Evolutionary conservation across 306 rosid species (phyloP).

Genomic region (Lagenaria siceraria): DNA sequence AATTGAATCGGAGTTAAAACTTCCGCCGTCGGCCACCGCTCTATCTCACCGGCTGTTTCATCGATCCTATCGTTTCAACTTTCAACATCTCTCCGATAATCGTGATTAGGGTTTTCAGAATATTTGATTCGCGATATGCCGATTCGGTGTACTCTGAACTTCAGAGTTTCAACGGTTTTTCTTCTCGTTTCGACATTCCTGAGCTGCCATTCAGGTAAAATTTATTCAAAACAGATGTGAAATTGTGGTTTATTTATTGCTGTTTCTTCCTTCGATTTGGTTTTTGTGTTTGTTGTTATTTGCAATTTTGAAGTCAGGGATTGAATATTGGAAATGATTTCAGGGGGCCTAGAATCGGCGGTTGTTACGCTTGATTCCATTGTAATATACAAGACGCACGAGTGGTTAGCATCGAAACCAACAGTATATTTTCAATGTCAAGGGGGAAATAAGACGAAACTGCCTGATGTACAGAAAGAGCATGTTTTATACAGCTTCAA

Average conservation of each 20-base stretch:
- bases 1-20: background rate
- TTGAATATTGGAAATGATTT: background rate
- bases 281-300: background rate
- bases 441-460: slow-evolving; percentile 40
- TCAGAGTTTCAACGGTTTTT: slow-evolving; percentile 16
- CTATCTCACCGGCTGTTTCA: background rate
- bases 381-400: slow-evolving; percentile 50
- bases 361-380: slow-evolving; percentile 51
- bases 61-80: background rate
- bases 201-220: slow-evolving; percentile 39
- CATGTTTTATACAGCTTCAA: slow-evolving; percentile 42
- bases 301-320: background rate
- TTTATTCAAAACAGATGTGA: background rate
- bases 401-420: slow-evolving; percentile 39
- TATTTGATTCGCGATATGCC: slow-evolving; percentile 30
- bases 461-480: slow-evolving; percentile 53
- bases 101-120: background rate
- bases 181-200: slow-evolving; percentile 22
- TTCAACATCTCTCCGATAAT: too few species aligned
- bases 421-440: slow-evolving; percentile 58
- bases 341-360: slow-evolving; percentile 46
- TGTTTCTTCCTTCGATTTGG: background rate
- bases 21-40: background rate
- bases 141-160: slow-evolving; percentile 13
- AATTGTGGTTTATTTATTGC: background rate